These are phyloP conservation scores for Rosa lucieae DNA, from an alignment of 306 rosid genomes.

Conservation along the genomic window DNA sequence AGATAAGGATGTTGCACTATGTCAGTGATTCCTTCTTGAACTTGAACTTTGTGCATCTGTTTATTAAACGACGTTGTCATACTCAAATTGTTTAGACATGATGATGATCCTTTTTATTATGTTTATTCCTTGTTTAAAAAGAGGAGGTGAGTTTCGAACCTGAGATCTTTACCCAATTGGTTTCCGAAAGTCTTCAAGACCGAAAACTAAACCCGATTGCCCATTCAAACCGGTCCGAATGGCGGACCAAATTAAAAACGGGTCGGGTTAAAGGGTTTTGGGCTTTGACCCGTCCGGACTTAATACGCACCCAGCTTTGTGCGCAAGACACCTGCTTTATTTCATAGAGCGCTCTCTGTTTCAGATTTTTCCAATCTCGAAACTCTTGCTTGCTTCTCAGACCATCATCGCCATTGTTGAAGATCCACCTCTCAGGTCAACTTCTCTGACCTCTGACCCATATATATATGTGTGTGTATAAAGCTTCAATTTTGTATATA, in stretches of 20 bases:
- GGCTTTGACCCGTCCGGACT: not conserved
- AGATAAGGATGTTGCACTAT: not conserved
- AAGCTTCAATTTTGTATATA: not conserved
- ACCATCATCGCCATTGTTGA: not conserved
- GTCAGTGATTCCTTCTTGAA: not conserved
- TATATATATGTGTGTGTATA: not conserved
- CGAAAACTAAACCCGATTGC: too few relatives aligned
- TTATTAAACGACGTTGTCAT: not conserved
- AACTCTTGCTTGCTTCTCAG: not conserved
- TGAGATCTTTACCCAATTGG: not conserved
- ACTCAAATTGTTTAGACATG: not conserved
- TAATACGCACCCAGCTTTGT: not conserved
- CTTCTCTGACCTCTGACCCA: not conserved
- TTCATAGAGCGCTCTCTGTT: too few relatives aligned
- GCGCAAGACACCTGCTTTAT: constrained; percentile 4
- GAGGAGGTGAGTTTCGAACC: not conserved
- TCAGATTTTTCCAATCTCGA: not conserved
- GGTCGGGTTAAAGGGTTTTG: constrained; percentile 8
- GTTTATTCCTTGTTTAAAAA: too few relatives aligned
- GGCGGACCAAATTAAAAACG: not conserved
- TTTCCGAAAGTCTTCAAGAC: too few relatives aligned
- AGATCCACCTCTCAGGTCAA: constrained; percentile 14
- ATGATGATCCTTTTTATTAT: not conserved
- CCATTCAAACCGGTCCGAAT: too few relatives aligned
- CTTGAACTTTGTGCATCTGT: not conserved